These are phyloP conservation scores for Trichoderma breve DNA, from an alignment of 2,329 filamentous ascomycete species.

Conservation along the genomic window DNA sequence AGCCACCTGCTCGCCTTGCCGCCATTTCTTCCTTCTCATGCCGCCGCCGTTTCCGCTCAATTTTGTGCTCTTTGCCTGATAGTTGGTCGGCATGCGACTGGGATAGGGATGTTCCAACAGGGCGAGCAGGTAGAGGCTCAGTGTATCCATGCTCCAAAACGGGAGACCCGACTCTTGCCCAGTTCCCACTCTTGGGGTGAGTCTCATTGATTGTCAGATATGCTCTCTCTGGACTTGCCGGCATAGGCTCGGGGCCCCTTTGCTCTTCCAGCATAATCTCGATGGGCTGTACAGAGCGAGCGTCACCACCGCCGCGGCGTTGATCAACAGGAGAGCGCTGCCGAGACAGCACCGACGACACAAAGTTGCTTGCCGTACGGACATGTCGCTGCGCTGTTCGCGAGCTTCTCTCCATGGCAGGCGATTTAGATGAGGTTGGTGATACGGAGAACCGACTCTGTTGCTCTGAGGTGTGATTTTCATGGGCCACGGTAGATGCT, in stretches of 20 bases:
- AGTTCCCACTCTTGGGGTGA: not conserved
- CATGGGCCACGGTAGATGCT: not conserved
- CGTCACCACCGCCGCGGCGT: not conserved
- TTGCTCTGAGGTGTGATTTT: not conserved
- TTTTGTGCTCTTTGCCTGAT: conserved; percentile 42
- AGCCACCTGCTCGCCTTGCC: conserved; percentile 55
- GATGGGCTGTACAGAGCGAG: conserved; percentile 8
- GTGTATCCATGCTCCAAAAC: not conserved
- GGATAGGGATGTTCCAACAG: conserved; percentile 46
- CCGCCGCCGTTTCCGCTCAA: conserved; percentile 52
- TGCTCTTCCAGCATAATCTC: not conserved
- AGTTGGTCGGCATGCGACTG: conserved; percentile 44
- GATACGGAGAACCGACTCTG: conserved; percentile 20
- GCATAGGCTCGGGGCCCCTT: not conserved
- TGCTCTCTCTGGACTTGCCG: conserved; percentile 1
- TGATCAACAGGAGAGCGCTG: conserved; percentile 14
- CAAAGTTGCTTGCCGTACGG: conserved; percentile 2
- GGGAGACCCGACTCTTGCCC: not conserved
- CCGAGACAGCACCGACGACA: conserved; percentile 3
- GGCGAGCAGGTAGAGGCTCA: conserved; percentile 41
- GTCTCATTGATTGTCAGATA: conserved; percentile 1
- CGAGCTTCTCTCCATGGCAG: not conserved
- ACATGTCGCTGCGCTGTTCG: not conserved
- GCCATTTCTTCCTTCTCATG: conserved; percentile 65
- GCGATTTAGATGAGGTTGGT: conserved; percentile 6